phyloP scores from a whole-genome alignment of 306 rosid genomes.

The Prunus salicina region DNA sequence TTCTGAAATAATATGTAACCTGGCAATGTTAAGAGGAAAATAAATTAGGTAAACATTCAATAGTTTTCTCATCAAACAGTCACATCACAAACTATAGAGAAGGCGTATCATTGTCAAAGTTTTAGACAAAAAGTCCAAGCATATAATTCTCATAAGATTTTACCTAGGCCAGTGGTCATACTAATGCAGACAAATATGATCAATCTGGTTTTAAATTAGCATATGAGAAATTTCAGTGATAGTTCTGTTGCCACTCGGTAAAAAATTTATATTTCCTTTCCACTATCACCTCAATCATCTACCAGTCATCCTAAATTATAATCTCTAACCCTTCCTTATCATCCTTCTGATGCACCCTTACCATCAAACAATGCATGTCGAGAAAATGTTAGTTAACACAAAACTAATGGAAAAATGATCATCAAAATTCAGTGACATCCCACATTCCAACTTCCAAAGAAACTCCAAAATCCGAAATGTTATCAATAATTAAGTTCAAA shows the following conservation, averaged over 20 bases:
- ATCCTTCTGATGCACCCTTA: not conserved
- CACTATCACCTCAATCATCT: not conserved
- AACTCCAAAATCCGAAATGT: not conserved
- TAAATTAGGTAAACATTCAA: constrained; percentile 2
- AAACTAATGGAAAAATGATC: not conserved
- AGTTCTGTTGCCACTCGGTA: not conserved
- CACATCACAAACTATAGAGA: constrained; percentile 8
- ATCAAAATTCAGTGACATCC: not conserved
- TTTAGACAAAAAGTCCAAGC: constrained; percentile 3
- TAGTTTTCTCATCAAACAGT: constrained; percentile 8
- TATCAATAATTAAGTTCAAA: not conserved
- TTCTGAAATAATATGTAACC: constrained; percentile 92
- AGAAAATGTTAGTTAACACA: not conserved
- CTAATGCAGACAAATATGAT: not conserved
- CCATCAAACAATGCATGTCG: not conserved
- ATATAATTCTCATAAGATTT: not conserved
- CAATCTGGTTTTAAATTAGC: not conserved
- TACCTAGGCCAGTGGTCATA: not conserved
- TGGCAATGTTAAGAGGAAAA: constrained; percentile 36
- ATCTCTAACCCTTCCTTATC: not conserved
- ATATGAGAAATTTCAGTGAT: not conserved
- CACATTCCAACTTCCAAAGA: not conserved
- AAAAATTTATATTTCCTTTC: not conserved
- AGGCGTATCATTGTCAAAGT: not conserved
- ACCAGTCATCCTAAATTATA: not conserved